Percentiles rank a stretch among this genome's conserved stretches.
phyloP scores from a whole-genome alignment of 306 rosid species.

The Oxytropis ochrocephala region DNA sequence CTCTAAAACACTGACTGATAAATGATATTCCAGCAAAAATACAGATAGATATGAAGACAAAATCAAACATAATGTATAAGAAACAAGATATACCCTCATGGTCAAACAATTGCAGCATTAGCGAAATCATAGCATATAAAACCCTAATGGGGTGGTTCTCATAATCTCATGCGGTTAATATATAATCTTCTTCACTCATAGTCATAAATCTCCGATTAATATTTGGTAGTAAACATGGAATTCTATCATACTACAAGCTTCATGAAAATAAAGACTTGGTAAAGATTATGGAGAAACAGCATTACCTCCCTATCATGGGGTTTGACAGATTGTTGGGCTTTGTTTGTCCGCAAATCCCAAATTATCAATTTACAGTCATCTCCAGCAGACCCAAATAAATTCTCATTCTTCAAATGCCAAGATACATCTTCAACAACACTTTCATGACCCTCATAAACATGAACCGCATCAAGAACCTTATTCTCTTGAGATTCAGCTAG shows the following conservation, averaged over 20 bases:
- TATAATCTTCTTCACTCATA: not conserved
- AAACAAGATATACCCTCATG: not conserved
- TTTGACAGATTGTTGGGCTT: slow-evolving; percentile 56
- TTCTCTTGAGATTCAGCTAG: slow-evolving; percentile 37
- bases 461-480: slow-evolving; percentile 61
- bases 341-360: slow-evolving; percentile 82
- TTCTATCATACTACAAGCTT: not conserved
- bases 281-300: not conserved
- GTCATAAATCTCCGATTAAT: not conserved
- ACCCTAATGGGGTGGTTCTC: not conserved
- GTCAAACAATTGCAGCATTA: not conserved
- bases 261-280: not conserved
- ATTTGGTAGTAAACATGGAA: not conserved
- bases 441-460: slow-evolving; percentile 69
- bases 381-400: slow-evolving; percentile 81
- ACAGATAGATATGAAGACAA: not conserved
- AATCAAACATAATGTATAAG: not conserved
- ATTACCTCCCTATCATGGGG: slow-evolving; percentile 84
- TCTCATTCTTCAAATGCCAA: slow-evolving; percentile 67
- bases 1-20: not conserved
- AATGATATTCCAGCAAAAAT: not conserved
- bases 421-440: slow-evolving; percentile 73
- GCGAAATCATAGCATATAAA: not conserved
- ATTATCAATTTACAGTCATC: slow-evolving; percentile 75
- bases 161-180: not conserved